phyloP scores from a whole-genome alignment of 2,329 filamentous ascomycete genomes.

The Ceratocystis harringtonii region DNA sequence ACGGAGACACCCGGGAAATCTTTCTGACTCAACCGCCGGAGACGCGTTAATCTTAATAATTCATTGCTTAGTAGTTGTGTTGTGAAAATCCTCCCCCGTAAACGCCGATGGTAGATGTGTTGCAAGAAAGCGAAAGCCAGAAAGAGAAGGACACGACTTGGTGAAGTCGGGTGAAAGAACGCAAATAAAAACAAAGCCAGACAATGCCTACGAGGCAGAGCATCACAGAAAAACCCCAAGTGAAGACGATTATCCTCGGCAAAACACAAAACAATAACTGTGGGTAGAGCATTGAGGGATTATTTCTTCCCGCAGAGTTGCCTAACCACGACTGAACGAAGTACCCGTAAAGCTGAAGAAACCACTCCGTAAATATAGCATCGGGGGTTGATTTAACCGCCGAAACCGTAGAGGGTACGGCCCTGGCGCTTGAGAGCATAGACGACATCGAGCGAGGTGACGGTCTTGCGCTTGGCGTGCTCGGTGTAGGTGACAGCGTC shows the following conservation, averaged over 20 bases:
- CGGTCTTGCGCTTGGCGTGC: slow-evolving; percentile 70
- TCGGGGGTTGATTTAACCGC: slow-evolving; percentile 47
- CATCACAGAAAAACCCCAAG: neutral
- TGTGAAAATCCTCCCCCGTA: slow-evolving; percentile 6
- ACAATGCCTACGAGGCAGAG: neutral
- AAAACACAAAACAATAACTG: slow-evolving; percentile 1
- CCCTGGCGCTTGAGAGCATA: slow-evolving; percentile 55
- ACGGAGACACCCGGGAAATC: too few species aligned
- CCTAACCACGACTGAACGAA: neutral
- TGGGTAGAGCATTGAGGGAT: slow-evolving; percentile 3
- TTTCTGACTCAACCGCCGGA: neutral
- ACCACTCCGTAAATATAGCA: neutral
- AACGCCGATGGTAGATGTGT: slow-evolving; percentile 16
- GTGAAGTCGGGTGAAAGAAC: slow-evolving; percentile 1
- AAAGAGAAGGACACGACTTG: slow-evolving; percentile 11
- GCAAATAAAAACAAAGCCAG: slow-evolving; percentile 4
- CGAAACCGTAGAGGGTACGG: slow-evolving; percentile 76
- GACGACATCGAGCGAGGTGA: slow-evolving; percentile 54
- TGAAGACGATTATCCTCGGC: neutral
- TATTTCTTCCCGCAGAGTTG: neutral
- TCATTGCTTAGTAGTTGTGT: slow-evolving; percentile 11
- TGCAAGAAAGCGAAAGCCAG: slow-evolving; percentile 8
- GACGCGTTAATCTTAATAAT: slow-evolving; percentile 6
- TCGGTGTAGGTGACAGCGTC: slow-evolving; percentile 66
- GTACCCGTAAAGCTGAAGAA: neutral